Percentiles rank a stretch among this genome's conserved stretches.
Evolutionary conservation across 352 stramenopile genomes (phyloP).

Genomic region (Blastocystis sp.): DNA sequence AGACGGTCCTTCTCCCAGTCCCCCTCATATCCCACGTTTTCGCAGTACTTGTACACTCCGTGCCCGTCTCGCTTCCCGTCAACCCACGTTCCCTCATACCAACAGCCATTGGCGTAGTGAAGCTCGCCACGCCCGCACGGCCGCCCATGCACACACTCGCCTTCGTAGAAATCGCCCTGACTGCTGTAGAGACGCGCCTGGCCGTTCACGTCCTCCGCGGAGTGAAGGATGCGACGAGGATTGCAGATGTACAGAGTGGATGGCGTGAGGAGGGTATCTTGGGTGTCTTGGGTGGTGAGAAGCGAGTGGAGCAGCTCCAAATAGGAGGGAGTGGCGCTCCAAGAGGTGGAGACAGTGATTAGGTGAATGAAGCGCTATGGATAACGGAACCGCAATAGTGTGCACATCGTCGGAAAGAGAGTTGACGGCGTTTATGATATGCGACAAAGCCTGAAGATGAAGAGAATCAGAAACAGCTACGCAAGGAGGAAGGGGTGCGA

Average conservation of each 20-base stretch:
- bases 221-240: neutral
- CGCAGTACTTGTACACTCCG: slow-evolving; percentile 19
- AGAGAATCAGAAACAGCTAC: neutral
- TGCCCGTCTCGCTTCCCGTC: neutral
- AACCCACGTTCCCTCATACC: slow-evolving; percentile 2
- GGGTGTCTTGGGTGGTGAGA: neutral
- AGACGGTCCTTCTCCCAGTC: neutral
- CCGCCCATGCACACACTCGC: neutral
- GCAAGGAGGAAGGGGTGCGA: neutral
- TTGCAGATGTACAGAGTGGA: neutral
- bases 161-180: slow-evolving; percentile 33
- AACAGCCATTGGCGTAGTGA: slow-evolving; percentile 41
- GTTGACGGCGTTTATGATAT: slow-evolving; percentile 1
- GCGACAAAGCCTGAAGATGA: slow-evolving; percentile 17
- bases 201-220: neutral
- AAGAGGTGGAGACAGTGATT: neutral
- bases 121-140: neutral
- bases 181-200: slow-evolving; percentile 8
- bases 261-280: neutral
- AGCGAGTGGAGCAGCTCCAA: slow-evolving; percentile 9
- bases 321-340: slow-evolving; percentile 9
- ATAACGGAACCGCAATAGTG: neutral
- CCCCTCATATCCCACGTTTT: slow-evolving; percentile 13
- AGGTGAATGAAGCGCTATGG: neutral
- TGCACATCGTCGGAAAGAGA: neutral